A percentile compares a stretch with the other conserved stretches of the same genome.
Conservation (phyloP, 106 monocot genomes). For the Triglochin maritima region DNA sequence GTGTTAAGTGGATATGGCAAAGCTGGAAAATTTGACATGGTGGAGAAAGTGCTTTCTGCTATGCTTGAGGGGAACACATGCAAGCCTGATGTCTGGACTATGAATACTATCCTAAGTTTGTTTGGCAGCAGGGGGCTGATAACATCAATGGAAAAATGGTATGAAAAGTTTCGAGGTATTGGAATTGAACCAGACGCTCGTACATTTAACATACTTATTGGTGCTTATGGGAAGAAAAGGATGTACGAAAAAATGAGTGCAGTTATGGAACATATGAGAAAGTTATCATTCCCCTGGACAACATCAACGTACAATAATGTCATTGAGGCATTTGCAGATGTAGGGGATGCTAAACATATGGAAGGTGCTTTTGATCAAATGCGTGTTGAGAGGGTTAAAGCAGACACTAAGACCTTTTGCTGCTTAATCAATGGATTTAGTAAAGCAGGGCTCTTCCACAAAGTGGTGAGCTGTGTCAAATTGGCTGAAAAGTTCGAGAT, state of each 20-base stretch:
- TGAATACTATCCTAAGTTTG: slow-evolving; percentile 80
- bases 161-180: slow-evolving; percentile 64
- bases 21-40: slow-evolving; percentile 59
- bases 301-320: slow-evolving; percentile 89
- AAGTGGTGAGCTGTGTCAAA: slow-evolving; percentile 72
- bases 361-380: slow-evolving; percentile 81
- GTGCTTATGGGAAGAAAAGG: slow-evolving; percentile 61
- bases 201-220: slow-evolving; percentile 82
- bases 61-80: slow-evolving; percentile 67
- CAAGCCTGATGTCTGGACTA: slow-evolving; percentile 83
- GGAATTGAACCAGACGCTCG: slow-evolving; percentile 86
- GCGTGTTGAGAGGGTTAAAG: slow-evolving; percentile 71
- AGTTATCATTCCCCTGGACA: slow-evolving; percentile 68
- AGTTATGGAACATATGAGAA: slow-evolving; percentile 92
- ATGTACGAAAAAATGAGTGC: slow-evolving; percentile 87
- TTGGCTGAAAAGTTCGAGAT: slow-evolving; percentile 68
- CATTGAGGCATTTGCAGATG: slow-evolving; percentile 79
- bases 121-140: slow-evolving; percentile 60
- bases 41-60: slow-evolving; percentile 57
- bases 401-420: slow-evolving; percentile 82
- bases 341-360: slow-evolving; percentile 73
- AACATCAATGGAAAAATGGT: slow-evolving; percentile 87
- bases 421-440: slow-evolving; percentile 76
- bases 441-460: slow-evolving; percentile 68
- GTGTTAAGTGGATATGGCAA: slow-evolving; percentile 72